Evolutionary conservation across 2,329 filamentous ascomycete species (phyloP).

Genomic region (Fusarium metavorans): DNA sequence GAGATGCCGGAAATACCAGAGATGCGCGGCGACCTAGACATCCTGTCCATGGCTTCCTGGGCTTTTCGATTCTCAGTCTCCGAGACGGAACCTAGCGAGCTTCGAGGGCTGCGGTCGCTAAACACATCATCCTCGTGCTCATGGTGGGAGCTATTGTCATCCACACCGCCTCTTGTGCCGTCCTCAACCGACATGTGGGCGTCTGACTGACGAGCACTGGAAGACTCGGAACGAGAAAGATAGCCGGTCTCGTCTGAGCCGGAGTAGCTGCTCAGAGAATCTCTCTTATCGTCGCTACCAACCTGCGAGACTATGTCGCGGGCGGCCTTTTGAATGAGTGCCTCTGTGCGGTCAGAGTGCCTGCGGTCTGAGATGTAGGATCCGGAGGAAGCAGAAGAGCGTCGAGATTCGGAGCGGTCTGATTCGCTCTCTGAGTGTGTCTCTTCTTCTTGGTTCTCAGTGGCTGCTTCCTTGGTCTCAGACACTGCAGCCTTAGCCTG

Average conservation of each 20-base stretch:
- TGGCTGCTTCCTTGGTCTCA: slow-evolving; percentile 16
- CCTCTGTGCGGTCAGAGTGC: slow-evolving; percentile 61
- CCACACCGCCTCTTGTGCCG: slow-evolving; percentile 31
- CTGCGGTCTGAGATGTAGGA: slow-evolving; percentile 48
- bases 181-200: slow-evolving; percentile 39
- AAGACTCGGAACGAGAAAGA: slow-evolving; percentile 41
- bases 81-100: slow-evolving; percentile 65
- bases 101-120: slow-evolving; percentile 68
- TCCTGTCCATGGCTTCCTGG: slow-evolving; percentile 49
- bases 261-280: slow-evolving; percentile 41
- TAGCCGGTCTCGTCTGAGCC: slow-evolving; percentile 40
- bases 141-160: slow-evolving; percentile 63
- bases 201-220: slow-evolving; percentile 42
- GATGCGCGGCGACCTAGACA: slow-evolving; percentile 55
- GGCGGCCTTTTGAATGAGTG: slow-evolving; percentile 65
- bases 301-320: slow-evolving; percentile 63
- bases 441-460: slow-evolving; percentile 21
- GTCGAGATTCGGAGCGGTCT: slow-evolving; percentile 32
- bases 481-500: slow-evolving; percentile 14
- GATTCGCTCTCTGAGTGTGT: slow-evolving; percentile 32
- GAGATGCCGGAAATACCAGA: slow-evolving; percentile 67
- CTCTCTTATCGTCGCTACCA: slow-evolving; percentile 49
- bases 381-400: slow-evolving; percentile 41
- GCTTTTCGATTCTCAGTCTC: slow-evolving; percentile 50
- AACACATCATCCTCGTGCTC: slow-evolving; percentile 69